phyloP scores from a whole-genome alignment of 2,329 filamentous ascomycete species.

The Colletotrichum liriopes region DNA sequence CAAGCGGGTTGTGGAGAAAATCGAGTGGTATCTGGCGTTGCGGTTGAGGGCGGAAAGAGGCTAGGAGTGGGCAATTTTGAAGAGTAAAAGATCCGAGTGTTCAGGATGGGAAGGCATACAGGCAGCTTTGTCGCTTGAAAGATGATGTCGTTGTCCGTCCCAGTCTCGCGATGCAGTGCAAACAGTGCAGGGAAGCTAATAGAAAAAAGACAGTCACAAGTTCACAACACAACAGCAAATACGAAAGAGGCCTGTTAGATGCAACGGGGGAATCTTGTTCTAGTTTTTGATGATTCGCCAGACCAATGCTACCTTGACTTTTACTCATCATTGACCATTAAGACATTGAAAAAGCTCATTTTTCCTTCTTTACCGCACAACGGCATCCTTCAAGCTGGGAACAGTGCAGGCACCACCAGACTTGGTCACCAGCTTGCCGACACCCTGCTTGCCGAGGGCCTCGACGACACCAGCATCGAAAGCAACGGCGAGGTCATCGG shows the following conservation, averaged over 20 bases:
- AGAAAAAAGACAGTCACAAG: too few relatives aligned
- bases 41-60: too few relatives aligned
- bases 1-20: too few relatives aligned
- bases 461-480: constrained; percentile 88
- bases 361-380: constrained; percentile 77
- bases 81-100: too few relatives aligned
- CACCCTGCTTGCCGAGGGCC: constrained; percentile 79
- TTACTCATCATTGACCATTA: constrained; percentile 23
- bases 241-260: not conserved
- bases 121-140: not conserved
- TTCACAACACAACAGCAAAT: not conserved
- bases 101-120: not conserved
- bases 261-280: not conserved
- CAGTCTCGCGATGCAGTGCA: not conserved
- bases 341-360: not conserved
- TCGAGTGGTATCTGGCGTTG: not conserved
- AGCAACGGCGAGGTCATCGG: constrained; percentile 82
- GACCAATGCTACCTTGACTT: not conserved
- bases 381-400: constrained; percentile 82
- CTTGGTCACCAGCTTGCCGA: constrained; percentile 81
- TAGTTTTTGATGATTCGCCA: not conserved
- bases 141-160: not conserved
- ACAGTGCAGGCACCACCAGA: constrained; percentile 88
- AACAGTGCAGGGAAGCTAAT: not conserved
- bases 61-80: not conserved